These are phyloP conservation scores for Brassica rapa DNA, from an alignment of 345 rosid genomes.

Conservation along the genomic window DNA sequence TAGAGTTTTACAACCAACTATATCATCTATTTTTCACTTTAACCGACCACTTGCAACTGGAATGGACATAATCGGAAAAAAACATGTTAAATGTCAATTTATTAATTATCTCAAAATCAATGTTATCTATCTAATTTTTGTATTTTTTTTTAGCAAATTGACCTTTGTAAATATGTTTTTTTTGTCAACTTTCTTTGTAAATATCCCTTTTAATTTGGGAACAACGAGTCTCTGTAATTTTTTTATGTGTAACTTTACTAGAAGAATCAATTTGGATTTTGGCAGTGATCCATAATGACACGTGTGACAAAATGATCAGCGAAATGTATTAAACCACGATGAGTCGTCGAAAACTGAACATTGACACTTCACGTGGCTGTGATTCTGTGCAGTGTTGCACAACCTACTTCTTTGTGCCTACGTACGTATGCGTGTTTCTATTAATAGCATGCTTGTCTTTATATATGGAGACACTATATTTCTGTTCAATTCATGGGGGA, in stretches of 20 bases:
- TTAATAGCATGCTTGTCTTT: conserved; percentile 16
- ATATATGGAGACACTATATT: conserved; percentile 8
- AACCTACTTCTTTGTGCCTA: not conserved
- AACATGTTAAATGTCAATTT: too few relatives aligned
- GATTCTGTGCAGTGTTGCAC: not conserved
- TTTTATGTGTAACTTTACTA: not conserved
- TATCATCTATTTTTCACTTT: too few relatives aligned
- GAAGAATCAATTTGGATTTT: not conserved
- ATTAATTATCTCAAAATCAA: too few relatives aligned
- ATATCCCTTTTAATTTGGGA: not conserved
- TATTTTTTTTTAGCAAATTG: too few relatives aligned
- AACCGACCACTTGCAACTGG: too few relatives aligned
- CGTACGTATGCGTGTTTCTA: conserved; percentile 6
- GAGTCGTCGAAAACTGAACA: conserved; percentile 17
- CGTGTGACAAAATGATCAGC: not conserved
- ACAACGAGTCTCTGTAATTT: not conserved
- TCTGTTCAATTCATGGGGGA: conserved; percentile 13
- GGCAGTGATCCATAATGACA: not conserved
- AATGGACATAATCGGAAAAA: too few relatives aligned
- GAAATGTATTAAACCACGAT: not conserved
- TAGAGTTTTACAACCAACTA: too few relatives aligned
- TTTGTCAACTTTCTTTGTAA: not conserved
- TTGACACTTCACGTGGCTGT: not conserved
- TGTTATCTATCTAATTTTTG: too few relatives aligned
- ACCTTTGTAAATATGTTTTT: too few relatives aligned